These are phyloP conservation scores for Phytopythium sindhum DNA, from an alignment of 352 stramenopile species.

Conservation along the genomic window DNA sequence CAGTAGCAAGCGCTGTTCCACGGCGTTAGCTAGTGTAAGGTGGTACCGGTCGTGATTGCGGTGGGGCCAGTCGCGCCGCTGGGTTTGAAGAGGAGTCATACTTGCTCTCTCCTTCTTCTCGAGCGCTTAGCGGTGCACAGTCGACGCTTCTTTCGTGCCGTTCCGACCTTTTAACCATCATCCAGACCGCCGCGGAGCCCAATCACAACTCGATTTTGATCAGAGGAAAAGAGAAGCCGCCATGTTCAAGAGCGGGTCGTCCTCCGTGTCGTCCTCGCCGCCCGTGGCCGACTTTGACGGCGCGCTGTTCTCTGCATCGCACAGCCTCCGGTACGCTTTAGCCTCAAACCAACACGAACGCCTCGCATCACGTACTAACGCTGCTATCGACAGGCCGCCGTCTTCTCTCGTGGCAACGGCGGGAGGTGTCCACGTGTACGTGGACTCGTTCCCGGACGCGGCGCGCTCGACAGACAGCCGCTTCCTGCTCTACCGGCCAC, in stretches of 20 bases:
- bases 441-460: conserved; percentile 12
- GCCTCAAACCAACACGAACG: no score
- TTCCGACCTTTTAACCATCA: not conserved
- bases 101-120: not conserved
- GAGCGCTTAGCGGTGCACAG: no score
- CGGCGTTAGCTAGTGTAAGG: not conserved
- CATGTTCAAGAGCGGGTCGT: conserved; percentile 5
- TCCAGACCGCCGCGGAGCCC: not conserved
- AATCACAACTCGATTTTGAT: not conserved
- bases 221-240: not conserved
- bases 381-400: not conserved
- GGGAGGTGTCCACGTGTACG: conserved; percentile 7
- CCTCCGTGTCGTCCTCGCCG: not conserved
- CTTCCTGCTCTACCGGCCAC: conserved; percentile 10
- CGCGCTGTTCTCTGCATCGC: conserved; percentile 5
- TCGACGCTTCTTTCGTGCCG: not conserved
- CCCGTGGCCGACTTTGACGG: not conserved
- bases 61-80: not conserved
- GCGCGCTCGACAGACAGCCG: conserved; percentile 1
- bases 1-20: no score
- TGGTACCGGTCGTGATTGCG: not conserved
- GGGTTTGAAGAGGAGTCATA: not conserved
- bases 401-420: not conserved
- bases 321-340: not conserved
- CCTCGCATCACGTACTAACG: not conserved